These are phyloP conservation scores for Euphorbia lathyris DNA, from an alignment of 345 rosid genomes.

Conservation along the genomic window DNA sequence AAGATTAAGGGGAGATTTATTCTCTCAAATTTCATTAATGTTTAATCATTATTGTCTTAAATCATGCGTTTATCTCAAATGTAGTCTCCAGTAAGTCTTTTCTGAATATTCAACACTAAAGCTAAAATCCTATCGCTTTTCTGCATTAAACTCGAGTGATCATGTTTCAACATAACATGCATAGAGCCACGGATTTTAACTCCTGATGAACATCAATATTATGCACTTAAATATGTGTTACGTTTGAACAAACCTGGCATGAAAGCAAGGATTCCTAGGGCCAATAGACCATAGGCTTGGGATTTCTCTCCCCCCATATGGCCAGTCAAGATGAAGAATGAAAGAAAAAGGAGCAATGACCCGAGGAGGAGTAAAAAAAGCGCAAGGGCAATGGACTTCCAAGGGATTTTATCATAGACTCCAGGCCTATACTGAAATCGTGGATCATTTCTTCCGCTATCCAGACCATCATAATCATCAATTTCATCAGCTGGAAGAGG, in stretches of 20 bases:
- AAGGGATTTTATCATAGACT: constrained; percentile 61
- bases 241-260: constrained; percentile 57
- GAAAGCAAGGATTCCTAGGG: constrained; percentile 75
- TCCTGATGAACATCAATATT: background rate
- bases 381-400: constrained; percentile 81
- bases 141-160: background rate
- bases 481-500: constrained; percentile 60
- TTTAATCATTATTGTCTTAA: background rate
- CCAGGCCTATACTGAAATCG: constrained; percentile 70
- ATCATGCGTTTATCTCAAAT: background rate
- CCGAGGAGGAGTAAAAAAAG: constrained; percentile 66
- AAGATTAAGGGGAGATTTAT: too few species aligned
- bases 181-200: background rate
- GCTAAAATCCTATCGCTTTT: background rate
- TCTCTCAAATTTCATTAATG: too few species aligned
- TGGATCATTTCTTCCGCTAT: constrained; percentile 45
- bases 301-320: constrained; percentile 87
- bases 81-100: background rate
- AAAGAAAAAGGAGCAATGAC: constrained; percentile 60
- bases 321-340: constrained; percentile 68
- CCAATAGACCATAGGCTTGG: constrained; percentile 73
- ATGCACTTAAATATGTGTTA: background rate
- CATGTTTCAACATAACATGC: background rate
- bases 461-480: constrained; percentile 30
- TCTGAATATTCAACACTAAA: background rate